Percentiles rank a stretch among this genome's conserved stretches.
phyloP scores from a whole-genome alignment of 345 rosid species.

The Eucalyptus dawsonii region DNA sequence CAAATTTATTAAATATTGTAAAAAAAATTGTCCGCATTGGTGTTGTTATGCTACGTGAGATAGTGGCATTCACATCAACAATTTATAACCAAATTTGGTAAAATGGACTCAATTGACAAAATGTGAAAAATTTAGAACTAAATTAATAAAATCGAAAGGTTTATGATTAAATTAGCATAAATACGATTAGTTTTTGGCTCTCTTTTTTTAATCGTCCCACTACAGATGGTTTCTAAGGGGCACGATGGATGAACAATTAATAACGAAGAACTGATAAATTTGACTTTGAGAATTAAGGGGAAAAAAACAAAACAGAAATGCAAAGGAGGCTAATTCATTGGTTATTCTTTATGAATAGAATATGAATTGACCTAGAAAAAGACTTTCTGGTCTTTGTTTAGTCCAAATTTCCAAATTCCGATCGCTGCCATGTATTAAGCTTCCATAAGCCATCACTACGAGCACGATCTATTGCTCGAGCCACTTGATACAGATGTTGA shows the following conservation, averaged over 20 bases:
- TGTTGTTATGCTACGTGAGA: too few relatives aligned
- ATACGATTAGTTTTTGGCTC: rapidly evolving
- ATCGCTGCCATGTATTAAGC: background rate
- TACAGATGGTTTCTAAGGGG: background rate
- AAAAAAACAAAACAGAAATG: background rate
- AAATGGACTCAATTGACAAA: too few relatives aligned
- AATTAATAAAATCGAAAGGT: too few relatives aligned
- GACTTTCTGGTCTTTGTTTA: background rate
- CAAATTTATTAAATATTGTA: too few relatives aligned
- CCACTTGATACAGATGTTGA: background rate
- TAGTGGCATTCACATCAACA: too few relatives aligned
- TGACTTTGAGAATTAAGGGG: background rate
- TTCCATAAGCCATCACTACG: background rate
- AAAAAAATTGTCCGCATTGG: too few relatives aligned
- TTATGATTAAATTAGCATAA: too few relatives aligned
- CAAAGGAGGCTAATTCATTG: background rate
- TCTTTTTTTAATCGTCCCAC: background rate
- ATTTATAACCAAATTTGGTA: too few relatives aligned
- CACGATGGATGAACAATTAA: background rate
- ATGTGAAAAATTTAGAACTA: too few relatives aligned
- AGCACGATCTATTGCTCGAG: background rate
- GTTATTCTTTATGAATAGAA: background rate
- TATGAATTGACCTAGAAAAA: background rate
- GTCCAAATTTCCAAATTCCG: background rate
- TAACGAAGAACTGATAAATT: background rate